Evolutionary conservation across 257 asterid species (phyloP), one percentile per base, ranked within the genome.

Genomic region (Thymus mandschuricus): DNA sequence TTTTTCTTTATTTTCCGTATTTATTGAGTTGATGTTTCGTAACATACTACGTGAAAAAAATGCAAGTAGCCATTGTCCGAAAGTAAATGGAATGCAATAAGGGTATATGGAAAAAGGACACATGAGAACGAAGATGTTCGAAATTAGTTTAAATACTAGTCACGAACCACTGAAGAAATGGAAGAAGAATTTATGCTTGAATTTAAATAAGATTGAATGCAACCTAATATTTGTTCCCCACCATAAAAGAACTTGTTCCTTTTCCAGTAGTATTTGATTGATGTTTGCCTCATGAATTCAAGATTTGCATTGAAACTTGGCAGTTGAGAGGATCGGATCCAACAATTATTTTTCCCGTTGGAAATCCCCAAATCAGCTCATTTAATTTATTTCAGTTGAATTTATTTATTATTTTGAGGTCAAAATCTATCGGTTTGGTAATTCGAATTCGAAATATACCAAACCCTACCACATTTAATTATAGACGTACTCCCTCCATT

Each of bases 101-200:
- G 56, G 38, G 31, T 30, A 28, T n/a, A 15, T 5, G 15, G 21
- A 21, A 21, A 43, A 73, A 11, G 13, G 78, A 30, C 40, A 55
- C 31, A 44, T 44, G 49, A 7, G 12, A 57, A 50, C 33, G 57
- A 45, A 65, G n/a, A 45, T 12, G 38, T 28, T 28, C 13, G 38
- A 66, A 66, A 59, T 67, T 50, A 29, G 44, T 63, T 41, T 3
- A 66, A 21, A 46, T 28, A 28, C 8, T 27, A 46, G 29, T 44
- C 44, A 64, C 70, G 15, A 46, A 40, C 45, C 66, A 34, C 38
- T 57, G 27, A 66, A 6, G 41, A 33, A 56, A 44, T 44, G 31
- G 55, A 66, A 66, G 62, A 74, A 66, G 78, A 66, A 74, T 66
- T 66, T 65, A 66, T 74, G 67, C 78, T 64, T n/a, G 6, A 28